Evolutionary conservation across 345 rosid genomes (phyloP).

Genomic region (Salix brachista): DNA sequence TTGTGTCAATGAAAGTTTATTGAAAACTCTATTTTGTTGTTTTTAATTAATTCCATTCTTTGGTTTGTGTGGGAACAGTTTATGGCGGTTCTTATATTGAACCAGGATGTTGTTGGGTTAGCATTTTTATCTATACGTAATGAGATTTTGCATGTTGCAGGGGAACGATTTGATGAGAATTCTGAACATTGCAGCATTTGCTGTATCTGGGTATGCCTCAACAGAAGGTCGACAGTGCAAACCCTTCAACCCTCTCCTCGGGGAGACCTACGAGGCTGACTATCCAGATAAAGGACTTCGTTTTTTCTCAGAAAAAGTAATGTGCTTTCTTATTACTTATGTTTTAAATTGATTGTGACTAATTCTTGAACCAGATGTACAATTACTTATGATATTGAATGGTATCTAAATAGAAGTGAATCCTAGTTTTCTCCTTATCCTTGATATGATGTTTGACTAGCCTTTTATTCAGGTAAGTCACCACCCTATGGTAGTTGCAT

Average conservation of each 20-base stretch:
- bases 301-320: constrained; percentile 92
- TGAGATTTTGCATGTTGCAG: constrained; percentile 46
- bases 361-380: neutral
- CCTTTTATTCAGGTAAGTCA: constrained; percentile 79
- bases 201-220: constrained; percentile 97
- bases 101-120: neutral
- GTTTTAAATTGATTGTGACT: neutral
- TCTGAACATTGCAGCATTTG: constrained; percentile 91
- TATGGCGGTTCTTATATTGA: neutral
- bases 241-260: constrained; percentile 96
- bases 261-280: constrained; percentile 98
- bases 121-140: neutral
- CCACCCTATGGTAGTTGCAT: constrained; percentile 95
- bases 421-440: neutral
- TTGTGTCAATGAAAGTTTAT: neutral
- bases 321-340: constrained; percentile 2
- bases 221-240: constrained; percentile 99
- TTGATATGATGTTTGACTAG: constrained; percentile 15
- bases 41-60: neutral
- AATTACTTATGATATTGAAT: neutral
- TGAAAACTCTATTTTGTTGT: neutral
- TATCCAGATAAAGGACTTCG: constrained; percentile 97
- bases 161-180: constrained; percentile 92
- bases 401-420: neutral
- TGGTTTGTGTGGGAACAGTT: neutral